Conservation (phyloP, 805 yeast species). For the Saccharomycopsis babjevae region DNA sequence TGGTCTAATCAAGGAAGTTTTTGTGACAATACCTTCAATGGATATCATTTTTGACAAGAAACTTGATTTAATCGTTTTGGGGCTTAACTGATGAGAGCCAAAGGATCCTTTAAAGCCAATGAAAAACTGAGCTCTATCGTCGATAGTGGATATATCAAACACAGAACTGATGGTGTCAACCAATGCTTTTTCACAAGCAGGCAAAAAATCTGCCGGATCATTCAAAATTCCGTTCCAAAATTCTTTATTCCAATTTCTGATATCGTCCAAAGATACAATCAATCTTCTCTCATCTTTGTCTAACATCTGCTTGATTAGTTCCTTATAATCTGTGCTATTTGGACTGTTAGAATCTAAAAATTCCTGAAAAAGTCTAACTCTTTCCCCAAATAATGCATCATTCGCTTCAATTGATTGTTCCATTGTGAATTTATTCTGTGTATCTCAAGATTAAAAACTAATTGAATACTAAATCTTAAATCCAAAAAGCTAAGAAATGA, state of each 20-base stretch:
- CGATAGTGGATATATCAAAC: conserved; percentile 51
- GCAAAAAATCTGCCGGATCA: conserved; percentile 74
- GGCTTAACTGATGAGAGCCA: conserved; percentile 79
- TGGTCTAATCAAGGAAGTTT: conserved; percentile 89
- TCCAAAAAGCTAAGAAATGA: no score
- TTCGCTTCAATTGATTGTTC: conserved; percentile 9
- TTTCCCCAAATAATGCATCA: conserved; percentile 57
- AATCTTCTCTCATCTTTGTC: conserved; percentile 56
- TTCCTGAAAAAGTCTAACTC: conserved; percentile 82
- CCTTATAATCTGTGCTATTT: conserved; percentile 46
- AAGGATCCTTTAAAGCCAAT: conserved; percentile 84
- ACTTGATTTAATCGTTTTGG: conserved; percentile 72
- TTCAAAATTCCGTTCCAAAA: conserved; percentile 70
- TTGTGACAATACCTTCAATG: conserved; percentile 90
- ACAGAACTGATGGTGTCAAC: conserved; percentile 69
- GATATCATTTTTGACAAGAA: conserved; percentile 75
- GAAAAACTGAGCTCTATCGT: conserved; percentile 55
- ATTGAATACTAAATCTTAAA: neutral
- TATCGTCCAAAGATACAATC: conserved; percentile 71
- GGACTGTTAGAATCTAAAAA: conserved; percentile 41
- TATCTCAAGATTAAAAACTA: neutral
- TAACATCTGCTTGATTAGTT: conserved; percentile 64
- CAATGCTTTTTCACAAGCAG: conserved; percentile 82
- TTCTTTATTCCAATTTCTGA: conserved; percentile 70
- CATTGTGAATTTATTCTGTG: neutral